Conservation (phyloP, 805 yeast species). For the Ogataea nonfermentans region DNA sequence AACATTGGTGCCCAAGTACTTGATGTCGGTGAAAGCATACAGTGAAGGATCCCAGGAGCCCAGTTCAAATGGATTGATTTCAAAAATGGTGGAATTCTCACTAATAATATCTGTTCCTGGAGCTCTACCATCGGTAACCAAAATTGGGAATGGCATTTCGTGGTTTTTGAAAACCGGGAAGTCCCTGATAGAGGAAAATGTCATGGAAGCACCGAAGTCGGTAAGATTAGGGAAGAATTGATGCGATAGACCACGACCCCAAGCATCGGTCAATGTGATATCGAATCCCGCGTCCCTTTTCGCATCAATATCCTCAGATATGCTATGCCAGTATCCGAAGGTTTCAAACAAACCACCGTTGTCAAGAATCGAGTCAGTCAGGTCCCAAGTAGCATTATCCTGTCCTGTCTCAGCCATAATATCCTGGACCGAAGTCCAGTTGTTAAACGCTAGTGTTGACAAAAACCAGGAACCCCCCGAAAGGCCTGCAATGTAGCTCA, state of each 20-base stretch:
- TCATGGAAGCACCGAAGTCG: conserved; percentile 62
- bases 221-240: conserved; percentile 65
- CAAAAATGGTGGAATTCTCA: conserved; percentile 66
- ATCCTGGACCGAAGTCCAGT: conserved; percentile 68
- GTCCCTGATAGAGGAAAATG: conserved; percentile 56
- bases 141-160: conserved; percentile 71
- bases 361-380: conserved; percentile 55
- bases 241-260: conserved; percentile 75
- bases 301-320: conserved; percentile 48
- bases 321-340: conserved; percentile 51
- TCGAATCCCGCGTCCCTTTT: conserved; percentile 65
- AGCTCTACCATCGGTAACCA: conserved; percentile 63
- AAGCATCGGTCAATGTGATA: conserved; percentile 68
- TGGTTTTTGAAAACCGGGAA: conserved; percentile 59
- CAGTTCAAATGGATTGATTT: conserved; percentile 64
- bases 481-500: conserved; percentile 72
- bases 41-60: conserved; percentile 88
- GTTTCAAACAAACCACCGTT: conserved; percentile 62
- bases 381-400: conserved; percentile 62
- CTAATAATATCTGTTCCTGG: conserved; percentile 57
- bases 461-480: conserved; percentile 87
- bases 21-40: conserved; percentile 59
- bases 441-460: conserved; percentile 64
- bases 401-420: conserved; percentile 42
- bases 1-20: conserved; percentile 68